Percentiles rank a stretch among this genome's conserved stretches.
These are phyloP conservation scores for Xylaria hypoxylon DNA, from an alignment of 2,329 filamentous ascomycete species.

Conservation along the genomic window DNA sequence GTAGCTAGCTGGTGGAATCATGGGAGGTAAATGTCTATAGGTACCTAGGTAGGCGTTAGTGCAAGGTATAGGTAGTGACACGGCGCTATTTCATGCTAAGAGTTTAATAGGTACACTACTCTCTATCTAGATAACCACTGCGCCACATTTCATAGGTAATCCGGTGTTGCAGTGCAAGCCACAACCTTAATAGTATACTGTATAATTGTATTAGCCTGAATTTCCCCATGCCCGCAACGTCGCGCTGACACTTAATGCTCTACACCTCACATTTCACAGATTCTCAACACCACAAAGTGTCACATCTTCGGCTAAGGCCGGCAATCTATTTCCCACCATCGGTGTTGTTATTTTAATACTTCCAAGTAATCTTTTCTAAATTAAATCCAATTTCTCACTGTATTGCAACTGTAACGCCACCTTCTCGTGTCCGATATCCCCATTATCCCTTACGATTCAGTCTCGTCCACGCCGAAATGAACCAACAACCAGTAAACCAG, in stretches of 20 bases:
- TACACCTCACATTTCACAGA: neutral
- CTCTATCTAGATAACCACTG: neutral
- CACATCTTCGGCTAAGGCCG: neutral
- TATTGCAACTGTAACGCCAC: neutral
- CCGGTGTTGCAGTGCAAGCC: neutral
- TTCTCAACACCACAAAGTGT: constrained; percentile 1
- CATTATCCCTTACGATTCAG: neutral
- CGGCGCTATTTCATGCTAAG: neutral
- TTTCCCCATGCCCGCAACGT: constrained; percentile 15
- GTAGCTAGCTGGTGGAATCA: neutral
- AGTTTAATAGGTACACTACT: neutral
- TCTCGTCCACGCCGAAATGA: constrained; percentile 29
- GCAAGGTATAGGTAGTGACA: neutral
- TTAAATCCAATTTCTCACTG: neutral
- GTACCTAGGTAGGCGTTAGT: no score
- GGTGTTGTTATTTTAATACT: no score
- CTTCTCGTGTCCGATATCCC: neutral
- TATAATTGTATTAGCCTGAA: neutral
- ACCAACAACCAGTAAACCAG: constrained; percentile 40
- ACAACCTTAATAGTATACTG: constrained; percentile 7
- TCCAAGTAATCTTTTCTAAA: neutral
- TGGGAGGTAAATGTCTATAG: neutral
- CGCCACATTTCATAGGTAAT: neutral
- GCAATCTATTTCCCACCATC: neutral
- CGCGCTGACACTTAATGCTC: neutral